Conservation (phyloP, 257 asterid genomes). For the Gentiana straminea region DNA sequence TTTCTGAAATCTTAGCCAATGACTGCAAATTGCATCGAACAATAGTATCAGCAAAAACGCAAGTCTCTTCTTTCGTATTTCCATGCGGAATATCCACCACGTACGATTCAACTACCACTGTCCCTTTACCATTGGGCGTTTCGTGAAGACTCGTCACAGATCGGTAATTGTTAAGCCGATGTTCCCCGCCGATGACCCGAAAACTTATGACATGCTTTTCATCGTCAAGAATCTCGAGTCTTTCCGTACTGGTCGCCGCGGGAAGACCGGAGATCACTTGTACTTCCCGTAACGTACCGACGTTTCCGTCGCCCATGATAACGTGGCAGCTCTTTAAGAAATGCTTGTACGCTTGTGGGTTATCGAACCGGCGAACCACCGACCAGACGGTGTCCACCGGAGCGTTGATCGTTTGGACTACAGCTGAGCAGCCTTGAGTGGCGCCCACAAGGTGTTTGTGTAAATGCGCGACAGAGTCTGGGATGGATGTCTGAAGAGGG, state of each 20-base stretch:
- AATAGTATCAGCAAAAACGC: constrained; percentile 42
- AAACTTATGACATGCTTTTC: constrained; percentile 37
- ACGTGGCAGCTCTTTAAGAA: constrained; percentile 59
- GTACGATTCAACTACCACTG: constrained; percentile 26
- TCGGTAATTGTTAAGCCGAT: constrained; percentile 35
- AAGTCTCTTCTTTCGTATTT: constrained; percentile 34
- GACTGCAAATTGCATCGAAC: constrained; percentile 31
- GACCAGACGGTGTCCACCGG: constrained; percentile 57
- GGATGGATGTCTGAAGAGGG: constrained; percentile 10
- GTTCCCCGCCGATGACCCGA: constrained; percentile 41
- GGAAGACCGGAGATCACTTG: constrained; percentile 43
- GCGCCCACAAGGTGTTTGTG: too few species aligned
- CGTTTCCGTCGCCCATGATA: constrained; percentile 38
- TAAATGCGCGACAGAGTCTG: too few species aligned
- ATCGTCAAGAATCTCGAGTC: constrained; percentile 44
- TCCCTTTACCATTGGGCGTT: background rate
- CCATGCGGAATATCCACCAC: constrained; percentile 49
- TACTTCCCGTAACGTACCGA: constrained; percentile 41
- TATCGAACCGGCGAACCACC: constrained; percentile 57
- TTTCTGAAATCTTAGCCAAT: constrained; percentile 29
- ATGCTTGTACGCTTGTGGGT: constrained; percentile 63
- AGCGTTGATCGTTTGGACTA: constrained; percentile 37
- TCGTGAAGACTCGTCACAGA: constrained; percentile 31
- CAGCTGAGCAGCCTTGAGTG: constrained; percentile 45
- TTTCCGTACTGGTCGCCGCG: constrained; percentile 33